Evolutionary conservation across 176 grass and related monocot species (phyloP).

Genomic region (Microstegium vimineum): DNA sequence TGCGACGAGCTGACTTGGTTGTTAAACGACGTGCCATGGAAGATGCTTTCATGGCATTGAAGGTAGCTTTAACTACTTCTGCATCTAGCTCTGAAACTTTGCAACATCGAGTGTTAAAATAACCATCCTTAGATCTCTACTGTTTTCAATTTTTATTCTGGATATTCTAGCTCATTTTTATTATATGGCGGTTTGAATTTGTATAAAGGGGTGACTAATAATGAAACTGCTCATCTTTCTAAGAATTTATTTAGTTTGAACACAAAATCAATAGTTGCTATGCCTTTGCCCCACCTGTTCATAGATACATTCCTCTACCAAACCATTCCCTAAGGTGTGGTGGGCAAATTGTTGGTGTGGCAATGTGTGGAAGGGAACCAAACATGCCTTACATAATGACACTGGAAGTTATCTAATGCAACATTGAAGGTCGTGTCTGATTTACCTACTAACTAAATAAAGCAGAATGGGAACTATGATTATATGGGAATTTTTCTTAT

Average conservation of each 20-base stretch:
- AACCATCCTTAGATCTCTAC: not conserved
- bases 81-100: not conserved
- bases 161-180: not conserved
- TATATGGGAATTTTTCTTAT: not conserved
- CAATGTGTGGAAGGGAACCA: not conserved
- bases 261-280: not conserved
- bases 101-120: not conserved
- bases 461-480: not conserved
- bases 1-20: constrained; percentile 77
- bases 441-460: not conserved
- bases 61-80: constrained; percentile 42
- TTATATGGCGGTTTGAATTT: not conserved
- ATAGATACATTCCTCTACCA: not conserved
- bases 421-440: not conserved
- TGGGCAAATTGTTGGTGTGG: not conserved
- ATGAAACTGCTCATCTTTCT: not conserved
- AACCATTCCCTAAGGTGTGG: not conserved
- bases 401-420: not conserved
- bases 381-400: not conserved
- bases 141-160: not conserved
- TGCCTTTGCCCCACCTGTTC: not conserved
- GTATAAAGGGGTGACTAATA: not conserved
- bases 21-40: constrained; percentile 88
- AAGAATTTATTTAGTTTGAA: not conserved
- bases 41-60: constrained; percentile 94